Base-by-base conservation (phyloP, 1,284 basidiomycete species). In the Irpex sp. region DNA sequence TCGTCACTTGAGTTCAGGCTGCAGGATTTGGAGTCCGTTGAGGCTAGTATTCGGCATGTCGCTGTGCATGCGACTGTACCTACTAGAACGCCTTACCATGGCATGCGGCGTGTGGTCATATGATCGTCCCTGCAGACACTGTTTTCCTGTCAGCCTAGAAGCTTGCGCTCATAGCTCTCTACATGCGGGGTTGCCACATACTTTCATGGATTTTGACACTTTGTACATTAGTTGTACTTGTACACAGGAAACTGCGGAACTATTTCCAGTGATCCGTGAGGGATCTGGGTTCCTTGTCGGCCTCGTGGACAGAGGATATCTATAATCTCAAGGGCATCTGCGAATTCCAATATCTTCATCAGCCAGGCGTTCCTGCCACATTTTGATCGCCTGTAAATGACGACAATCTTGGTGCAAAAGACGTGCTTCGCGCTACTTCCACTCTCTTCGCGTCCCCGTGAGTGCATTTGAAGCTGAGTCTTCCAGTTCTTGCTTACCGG, bases 271-370 rank as follows among this genome's bases (percentile, higher is more conserved):
- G 49, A 19, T 50, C 43, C 43, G 43, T 46, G 43, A 46, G 43
- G 9, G 43, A n/a, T n/a, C 43, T 46, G n/a, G 9, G 43, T n/a
- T 13, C 43, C 49, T 50, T 8, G 49, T 50, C 39, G 39, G 39
- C 39, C 39, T 43, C 39, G 39, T 43, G 39, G 11, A 43, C 39
- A 5, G 39, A 26, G 26, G 26, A 43, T 43, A 43, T 43, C 37
- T 39, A 21, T 21, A 21, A 21, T 21, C 26, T 26, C 26, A 26
- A 26, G 26, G 26, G 26, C 26, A 26, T 26, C 15, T 43, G 39
- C 39, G 39, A 43, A 11, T 26, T 26, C 21, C 21, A 21, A 39
- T 64, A 37, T 79, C 77, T 63, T 81, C 78, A 66, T 82, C 79
- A 11, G 71, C 57, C 80, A 83, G 26, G 15, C 39, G 39, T 43